These are phyloP conservation scores for Tricladium varicosporioides DNA, from an alignment of 2,329 filamentous ascomycete genomes.

Conservation along the genomic window DNA sequence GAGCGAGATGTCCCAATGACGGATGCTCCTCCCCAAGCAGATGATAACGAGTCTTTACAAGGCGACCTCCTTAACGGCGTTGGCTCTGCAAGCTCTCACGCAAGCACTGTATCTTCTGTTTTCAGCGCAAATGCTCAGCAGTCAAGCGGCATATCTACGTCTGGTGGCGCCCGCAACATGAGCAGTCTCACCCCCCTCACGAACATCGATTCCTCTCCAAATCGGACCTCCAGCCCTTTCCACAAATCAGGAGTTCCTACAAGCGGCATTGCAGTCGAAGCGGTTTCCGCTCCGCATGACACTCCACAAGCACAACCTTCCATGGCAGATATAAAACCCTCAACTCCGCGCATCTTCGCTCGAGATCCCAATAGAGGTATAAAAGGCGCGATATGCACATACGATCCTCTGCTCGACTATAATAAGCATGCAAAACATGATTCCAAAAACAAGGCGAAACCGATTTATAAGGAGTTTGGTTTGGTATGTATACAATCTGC, in stretches of 20 bases:
- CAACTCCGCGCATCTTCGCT: constrained; percentile 42
- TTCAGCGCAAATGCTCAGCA: constrained; percentile 50
- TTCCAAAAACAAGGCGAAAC: constrained; percentile 56
- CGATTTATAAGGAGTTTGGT: constrained; percentile 62
- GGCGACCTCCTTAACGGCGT: constrained; percentile 69
- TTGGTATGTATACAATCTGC: constrained; percentile 56
- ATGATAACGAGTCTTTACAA: constrained; percentile 58
- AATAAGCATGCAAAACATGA: constrained; percentile 40
- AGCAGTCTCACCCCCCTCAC: constrained; percentile 64
- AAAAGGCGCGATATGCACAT: constrained; percentile 57
- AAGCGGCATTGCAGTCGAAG: constrained; percentile 32
- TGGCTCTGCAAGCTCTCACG: constrained; percentile 70
- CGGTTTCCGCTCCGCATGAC: constrained; percentile 27
- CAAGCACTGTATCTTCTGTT: constrained; percentile 68
- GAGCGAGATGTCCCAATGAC: constrained; percentile 14
- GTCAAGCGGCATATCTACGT: constrained; percentile 24
- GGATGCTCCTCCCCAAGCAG: constrained; percentile 32
- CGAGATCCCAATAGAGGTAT: constrained; percentile 54
- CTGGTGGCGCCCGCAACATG: constrained; percentile 26
- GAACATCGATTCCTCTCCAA: constrained; percentile 63
- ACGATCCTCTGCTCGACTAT: constrained; percentile 49
- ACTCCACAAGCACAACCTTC: constrained; percentile 27
- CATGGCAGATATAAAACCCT: constrained; percentile 18
- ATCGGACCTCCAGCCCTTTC: constrained; percentile 54
- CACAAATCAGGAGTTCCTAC: constrained; percentile 33